Evolutionary conservation across 2,329 filamentous ascomycete species (phyloP).

Genomic region (Trichophyton verrucosum): DNA sequence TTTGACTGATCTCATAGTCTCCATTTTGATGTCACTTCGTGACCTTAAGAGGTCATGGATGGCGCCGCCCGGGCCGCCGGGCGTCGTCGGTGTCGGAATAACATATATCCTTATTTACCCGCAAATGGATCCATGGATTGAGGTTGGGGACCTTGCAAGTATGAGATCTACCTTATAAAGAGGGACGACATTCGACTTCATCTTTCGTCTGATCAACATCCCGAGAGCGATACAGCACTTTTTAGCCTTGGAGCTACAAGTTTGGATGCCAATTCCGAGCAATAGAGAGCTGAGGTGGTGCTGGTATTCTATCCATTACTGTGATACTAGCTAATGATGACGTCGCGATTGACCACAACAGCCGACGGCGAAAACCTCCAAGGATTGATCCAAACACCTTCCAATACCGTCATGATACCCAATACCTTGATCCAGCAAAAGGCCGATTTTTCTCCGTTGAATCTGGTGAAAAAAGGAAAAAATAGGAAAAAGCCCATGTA

Average conservation of each 20-base stretch:
- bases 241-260: neutral
- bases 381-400: neutral
- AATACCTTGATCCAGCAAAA: conserved; percentile 1
- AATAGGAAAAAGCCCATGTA: neutral
- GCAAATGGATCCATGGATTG: too few species aligned
- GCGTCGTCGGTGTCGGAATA: neutral
- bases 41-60: too few species aligned
- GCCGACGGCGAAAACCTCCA: neutral
- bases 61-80: too few species aligned
- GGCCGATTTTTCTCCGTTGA: neutral
- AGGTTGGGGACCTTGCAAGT: neutral
- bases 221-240: neutral
- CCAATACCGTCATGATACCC: neutral
- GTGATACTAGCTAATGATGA: neutral
- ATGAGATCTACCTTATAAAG: neutral
- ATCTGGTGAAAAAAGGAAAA: neutral
- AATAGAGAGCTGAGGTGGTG: neutral
- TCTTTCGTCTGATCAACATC: neutral
- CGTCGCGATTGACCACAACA: neutral
- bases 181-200: neutral
- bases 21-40: too few species aligned
- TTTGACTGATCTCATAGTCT: too few species aligned
- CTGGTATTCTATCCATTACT: neutral
- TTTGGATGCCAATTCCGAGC: neutral
- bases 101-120: neutral